A percentile compares a stretch with the other conserved stretches of the same genome.
phyloP scores from a whole-genome alignment of 2,329 filamentous ascomycete genomes.

The Colletotrichum filicis region DNA sequence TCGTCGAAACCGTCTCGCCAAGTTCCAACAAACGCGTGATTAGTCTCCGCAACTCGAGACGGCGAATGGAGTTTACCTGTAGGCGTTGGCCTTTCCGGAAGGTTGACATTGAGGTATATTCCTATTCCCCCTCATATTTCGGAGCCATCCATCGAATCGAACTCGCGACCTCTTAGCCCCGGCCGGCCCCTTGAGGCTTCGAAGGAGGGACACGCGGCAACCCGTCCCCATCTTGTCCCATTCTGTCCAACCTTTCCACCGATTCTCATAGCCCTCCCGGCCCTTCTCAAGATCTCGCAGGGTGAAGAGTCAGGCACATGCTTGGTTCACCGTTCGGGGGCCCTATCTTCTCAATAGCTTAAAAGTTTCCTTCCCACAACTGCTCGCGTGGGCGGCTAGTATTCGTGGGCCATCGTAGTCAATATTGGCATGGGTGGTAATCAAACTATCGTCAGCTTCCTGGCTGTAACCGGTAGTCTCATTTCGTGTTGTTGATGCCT shows the following conservation, averaged over 20 bases:
- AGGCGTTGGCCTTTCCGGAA: neutral
- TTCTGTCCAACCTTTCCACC: neutral
- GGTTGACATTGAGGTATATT: neutral
- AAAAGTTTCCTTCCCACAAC: constrained; percentile 7
- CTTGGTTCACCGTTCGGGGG: neutral
- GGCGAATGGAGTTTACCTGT: neutral
- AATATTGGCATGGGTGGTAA: constrained; percentile 29
- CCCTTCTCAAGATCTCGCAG: neutral
- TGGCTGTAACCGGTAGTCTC: neutral
- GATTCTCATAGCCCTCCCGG: neutral
- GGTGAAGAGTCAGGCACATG: constrained; percentile 19
- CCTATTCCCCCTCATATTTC: neutral
- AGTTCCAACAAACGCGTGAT: neutral
- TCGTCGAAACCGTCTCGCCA: neutral
- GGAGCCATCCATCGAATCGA: neutral
- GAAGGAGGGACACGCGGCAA: neutral
- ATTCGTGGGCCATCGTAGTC: neutral
- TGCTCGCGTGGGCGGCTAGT: neutral
- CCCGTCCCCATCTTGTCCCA: neutral
- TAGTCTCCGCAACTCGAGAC: constrained; percentile 1
- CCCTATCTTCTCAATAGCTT: constrained; percentile 11
- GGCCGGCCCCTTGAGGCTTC: neutral
- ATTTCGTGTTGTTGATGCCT: neutral
- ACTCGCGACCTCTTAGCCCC: neutral
- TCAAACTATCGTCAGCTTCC: constrained; percentile 5